phyloP scores from a whole-genome alignment of 345 rosid species.

The Pistacia integerrima region DNA sequence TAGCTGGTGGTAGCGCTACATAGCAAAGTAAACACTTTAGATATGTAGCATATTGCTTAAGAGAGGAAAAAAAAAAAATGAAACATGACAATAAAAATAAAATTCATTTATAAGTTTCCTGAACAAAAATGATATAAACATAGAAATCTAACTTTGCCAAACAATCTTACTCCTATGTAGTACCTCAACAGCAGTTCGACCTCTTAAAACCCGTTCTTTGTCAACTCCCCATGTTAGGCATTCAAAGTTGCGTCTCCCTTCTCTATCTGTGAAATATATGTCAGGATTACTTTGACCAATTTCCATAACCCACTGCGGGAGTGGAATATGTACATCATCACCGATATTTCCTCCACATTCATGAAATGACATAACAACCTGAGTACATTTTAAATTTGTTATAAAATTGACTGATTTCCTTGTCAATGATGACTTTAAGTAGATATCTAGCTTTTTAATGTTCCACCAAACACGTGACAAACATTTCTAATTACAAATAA shows the following conservation, averaged over 20 bases:
- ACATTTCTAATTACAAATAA: conserved; percentile 4
- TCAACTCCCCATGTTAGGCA: conserved; percentile 98
- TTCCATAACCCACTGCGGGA: conserved; percentile 86
- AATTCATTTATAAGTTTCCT: too few species aligned
- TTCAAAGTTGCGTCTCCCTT: conserved; percentile 74
- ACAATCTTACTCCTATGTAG: conserved; percentile 6
- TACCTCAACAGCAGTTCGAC: conserved; percentile 97
- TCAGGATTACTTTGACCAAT: conserved; percentile 78
- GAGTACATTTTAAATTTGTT: conserved; percentile 20
- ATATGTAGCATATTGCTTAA: neutral
- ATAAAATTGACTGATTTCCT: neutral
- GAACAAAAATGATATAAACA: neutral
- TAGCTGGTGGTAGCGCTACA: neutral
- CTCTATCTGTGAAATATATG: conserved; percentile 84
- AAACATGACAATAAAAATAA: neutral
- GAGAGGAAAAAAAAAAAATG: neutral
- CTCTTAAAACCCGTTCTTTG: conserved; percentile 84
- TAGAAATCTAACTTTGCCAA: neutral
- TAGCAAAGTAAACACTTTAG: neutral
- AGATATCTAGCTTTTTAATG: conserved; percentile 15
- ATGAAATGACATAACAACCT: conserved; percentile 97
- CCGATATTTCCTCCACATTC: conserved; percentile 98
- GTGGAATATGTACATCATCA: conserved; percentile 84
- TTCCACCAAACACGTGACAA: neutral
- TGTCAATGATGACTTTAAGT: neutral